These are phyloP conservation scores for Dioscorea alata DNA, from an alignment of 106 monocot species.

Conservation along the genomic window DNA sequence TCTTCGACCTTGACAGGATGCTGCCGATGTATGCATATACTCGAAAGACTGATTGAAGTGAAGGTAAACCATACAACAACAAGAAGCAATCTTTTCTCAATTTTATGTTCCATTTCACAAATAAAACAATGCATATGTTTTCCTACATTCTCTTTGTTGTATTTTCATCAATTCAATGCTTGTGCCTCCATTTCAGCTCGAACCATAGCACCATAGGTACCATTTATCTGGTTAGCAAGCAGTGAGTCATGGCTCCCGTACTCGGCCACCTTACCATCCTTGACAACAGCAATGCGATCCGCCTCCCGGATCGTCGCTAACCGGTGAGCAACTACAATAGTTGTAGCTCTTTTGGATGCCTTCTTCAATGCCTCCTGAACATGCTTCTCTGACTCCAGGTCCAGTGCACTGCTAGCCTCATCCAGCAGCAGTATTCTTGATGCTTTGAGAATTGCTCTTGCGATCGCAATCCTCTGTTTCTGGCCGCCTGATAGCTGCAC, in stretches of 20 bases:
- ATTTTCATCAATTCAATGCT: constrained; percentile 16
- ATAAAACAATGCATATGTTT: no score
- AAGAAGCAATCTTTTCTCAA: no score
- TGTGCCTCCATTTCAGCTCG: constrained; percentile 33
- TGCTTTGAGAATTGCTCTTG: constrained; percentile 31
- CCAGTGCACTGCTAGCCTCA: constrained; percentile 44
- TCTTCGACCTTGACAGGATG: no score
- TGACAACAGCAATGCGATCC: constrained; percentile 34
- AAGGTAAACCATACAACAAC: no score
- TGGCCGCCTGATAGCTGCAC: constrained; percentile 43
- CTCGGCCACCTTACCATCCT: constrained; percentile 26
- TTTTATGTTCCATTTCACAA: no score
- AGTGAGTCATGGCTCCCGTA: constrained; percentile 27
- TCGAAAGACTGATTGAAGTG: no score
- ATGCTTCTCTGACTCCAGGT: constrained; percentile 30
- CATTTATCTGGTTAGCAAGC: constrained; percentile 4
- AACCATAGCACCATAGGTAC: constrained; percentile 34
- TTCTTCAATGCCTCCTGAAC: constrained; percentile 32
- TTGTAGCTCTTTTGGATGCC: constrained; percentile 19
- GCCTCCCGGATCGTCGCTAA: constrained; percentile 30
- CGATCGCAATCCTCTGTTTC: constrained; percentile 45
- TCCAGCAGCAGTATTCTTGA: constrained; percentile 32
- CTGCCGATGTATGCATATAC: no score
- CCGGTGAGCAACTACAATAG: constrained; percentile 36
- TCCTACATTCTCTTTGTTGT: not conserved